Percentiles rank a stretch among this genome's conserved stretches.
These are phyloP conservation scores for Hanseniaspora valbyensis DNA, from an alignment of 805 yeast species.

Conservation along the genomic window DNA sequence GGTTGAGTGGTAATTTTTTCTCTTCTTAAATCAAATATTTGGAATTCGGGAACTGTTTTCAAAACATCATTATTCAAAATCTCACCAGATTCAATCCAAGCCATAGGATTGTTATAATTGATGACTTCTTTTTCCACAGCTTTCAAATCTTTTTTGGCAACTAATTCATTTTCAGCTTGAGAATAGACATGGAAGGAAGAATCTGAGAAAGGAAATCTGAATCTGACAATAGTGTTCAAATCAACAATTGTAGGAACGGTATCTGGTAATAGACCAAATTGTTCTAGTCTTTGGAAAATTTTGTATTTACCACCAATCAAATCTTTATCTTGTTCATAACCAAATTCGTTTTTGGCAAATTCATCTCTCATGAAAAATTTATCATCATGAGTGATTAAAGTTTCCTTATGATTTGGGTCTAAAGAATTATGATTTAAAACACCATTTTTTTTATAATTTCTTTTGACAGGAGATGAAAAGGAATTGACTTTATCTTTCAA, in stretches of 20 bases:
- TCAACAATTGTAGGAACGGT: conserved; percentile 74
- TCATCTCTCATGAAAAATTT: neutral
- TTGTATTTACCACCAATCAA: conserved; percentile 11
- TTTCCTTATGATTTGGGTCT: conserved; percentile 5
- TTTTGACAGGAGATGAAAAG: neutral
- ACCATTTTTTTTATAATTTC: neutral
- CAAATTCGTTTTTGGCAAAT: conserved; percentile 2
- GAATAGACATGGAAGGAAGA: conserved; percentile 7
- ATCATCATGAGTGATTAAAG: conserved; percentile 7
- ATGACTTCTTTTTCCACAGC: neutral
- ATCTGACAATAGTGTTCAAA: conserved; percentile 58
- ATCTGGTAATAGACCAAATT: conserved; percentile 78
- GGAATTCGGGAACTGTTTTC: conserved; percentile 11
- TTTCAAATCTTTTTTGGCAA: neutral
- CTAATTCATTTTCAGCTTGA: neutral
- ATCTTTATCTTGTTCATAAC: neutral
- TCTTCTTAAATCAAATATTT: conserved; percentile 14
- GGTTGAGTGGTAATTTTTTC: neutral
- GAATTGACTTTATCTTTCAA: conserved; percentile 5
- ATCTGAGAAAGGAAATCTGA: conserved; percentile 55
- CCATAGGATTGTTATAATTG: conserved; percentile 8
- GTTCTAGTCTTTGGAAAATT: conserved; percentile 64
- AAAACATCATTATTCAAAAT: conserved; percentile 9
- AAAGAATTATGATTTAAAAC: neutral
- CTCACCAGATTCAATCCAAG: conserved; percentile 2